Evolutionary conservation across 2,329 filamentous ascomycete species (phyloP), one percentile per base, ranked within the genome.

Genomic region (Elsinoe arachidis): DNA sequence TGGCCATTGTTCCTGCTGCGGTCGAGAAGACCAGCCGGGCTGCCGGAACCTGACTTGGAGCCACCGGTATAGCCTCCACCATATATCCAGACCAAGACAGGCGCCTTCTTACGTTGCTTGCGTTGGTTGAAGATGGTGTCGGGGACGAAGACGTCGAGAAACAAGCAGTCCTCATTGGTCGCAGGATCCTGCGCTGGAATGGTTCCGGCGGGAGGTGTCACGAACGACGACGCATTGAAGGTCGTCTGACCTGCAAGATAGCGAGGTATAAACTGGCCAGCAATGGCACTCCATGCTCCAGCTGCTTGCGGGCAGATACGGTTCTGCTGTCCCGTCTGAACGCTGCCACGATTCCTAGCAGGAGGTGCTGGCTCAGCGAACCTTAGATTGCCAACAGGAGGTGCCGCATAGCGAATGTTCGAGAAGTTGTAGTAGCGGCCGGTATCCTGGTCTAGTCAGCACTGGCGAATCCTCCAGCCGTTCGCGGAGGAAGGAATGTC

Each of bases 351-450:
- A 62, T 79, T 74, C 44, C 67, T 62, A 6, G 67, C 67, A 2
- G 56, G 56, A 41, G 43, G 34, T 53, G 41, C 30, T 5, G 56
- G 56, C 5, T 44, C 46, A 1, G 56, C 56, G 19, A 57, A 57
- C 15, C 56, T 44, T 11, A 57, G 34, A 19, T 57, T 21, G 30
- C 55, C 78, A 2, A 77, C 61, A 1, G 80, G 80, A 11, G 80
- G 74, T 23, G 76, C 75, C 5, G 78, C 80, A 65, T 76, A 83
- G 44, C 79, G 74, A 61, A 82, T 80, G 63, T 82, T 81, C 52
- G 69, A 75, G 68, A 82, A 82, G 60, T 76, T 79, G 67, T 80
- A 81, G 54, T 63, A 61, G 30, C 60, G 54, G 38, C 62, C 63
- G 7, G 63, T 66, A 1, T 58, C 33, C 54, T 56, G 12, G n/a